Evolutionary conservation across 2,329 filamentous ascomycete genomes (phyloP).

Genomic region (Paraphaeosphaeria sporulosa): DNA sequence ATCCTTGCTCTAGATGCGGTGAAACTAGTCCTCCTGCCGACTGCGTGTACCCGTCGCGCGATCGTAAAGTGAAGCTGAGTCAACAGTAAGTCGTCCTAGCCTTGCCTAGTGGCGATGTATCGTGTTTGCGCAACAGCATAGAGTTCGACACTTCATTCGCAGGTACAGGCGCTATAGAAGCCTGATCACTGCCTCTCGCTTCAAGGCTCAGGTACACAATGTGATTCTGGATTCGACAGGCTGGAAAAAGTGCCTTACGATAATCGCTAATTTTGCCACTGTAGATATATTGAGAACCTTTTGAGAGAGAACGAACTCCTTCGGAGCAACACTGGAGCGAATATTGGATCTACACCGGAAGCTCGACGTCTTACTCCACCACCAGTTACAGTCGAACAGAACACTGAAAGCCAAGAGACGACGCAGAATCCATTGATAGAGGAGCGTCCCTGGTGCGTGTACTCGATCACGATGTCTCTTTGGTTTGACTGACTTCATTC

Average conservation of each 20-base stretch:
- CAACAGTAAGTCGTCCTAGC: constrained; percentile 3
- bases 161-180: neutral
- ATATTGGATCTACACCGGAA: constrained; percentile 2
- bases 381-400: constrained; percentile 1
- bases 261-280: neutral
- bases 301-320: constrained; percentile 42
- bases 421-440: constrained; percentile 45
- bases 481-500: neutral
- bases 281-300: constrained; percentile 38
- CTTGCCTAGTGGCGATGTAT: neutral
- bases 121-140: neutral
- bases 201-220: too few species aligned
- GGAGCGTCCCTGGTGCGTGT: constrained; percentile 41
- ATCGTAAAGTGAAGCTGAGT: constrained; percentile 12
- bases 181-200: too few species aligned
- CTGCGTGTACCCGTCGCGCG: constrained; percentile 9
- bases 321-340: constrained; percentile 19
- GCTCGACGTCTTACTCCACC: constrained; percentile 5
- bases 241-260: too few species aligned
- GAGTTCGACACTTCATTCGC: neutral
- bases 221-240: too few species aligned
- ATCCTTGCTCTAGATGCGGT: constrained; percentile 3
- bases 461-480: neutral
- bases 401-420: constrained; percentile 30
- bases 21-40: constrained; percentile 2